Evolutionary conservation across 148 eudicot species (phyloP).

Genomic region (Nepenthes mirabilis): DNA sequence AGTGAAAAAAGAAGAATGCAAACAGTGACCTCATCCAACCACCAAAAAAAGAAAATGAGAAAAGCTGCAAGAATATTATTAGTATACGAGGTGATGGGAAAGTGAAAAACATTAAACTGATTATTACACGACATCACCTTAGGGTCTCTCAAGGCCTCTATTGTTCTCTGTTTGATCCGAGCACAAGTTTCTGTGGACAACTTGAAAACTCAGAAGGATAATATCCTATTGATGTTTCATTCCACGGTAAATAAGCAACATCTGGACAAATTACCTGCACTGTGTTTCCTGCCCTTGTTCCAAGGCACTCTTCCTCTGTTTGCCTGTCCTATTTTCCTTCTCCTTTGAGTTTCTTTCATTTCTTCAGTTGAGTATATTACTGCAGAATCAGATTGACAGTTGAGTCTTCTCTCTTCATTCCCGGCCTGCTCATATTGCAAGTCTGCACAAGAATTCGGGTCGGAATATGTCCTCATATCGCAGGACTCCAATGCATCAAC

Average conservation of each 20-base stretch:
- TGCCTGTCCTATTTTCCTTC: not conserved
- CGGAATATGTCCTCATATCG: not conserved
- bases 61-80: not conserved
- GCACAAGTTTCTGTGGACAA: slow-evolving; percentile 56
- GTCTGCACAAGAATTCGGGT: not conserved
- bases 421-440: not conserved
- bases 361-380: not conserved
- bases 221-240: not conserved
- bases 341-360: not conserved
- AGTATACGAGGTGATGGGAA: too few relatives aligned
- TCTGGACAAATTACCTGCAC: not conserved
- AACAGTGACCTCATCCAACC: too few relatives aligned
- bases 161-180: slow-evolving; percentile 58
- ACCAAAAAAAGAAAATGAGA: not conserved
- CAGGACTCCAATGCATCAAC: not conserved
- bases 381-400: not conserved
- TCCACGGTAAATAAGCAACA: not conserved
- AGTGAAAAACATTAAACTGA: slow-evolving; percentile 15
- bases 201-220: not conserved
- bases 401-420: not conserved
- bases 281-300: not conserved
- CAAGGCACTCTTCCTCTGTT: not conserved
- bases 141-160: slow-evolving; percentile 85
- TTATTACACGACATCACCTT: slow-evolving; percentile 99
- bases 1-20: not conserved